A percentile compares a stretch with the other conserved stretches of the same genome.
These are phyloP conservation scores for Podila epicladia DNA, from an alignment of 192 early-diverging fungal species.

Conservation along the genomic window DNA sequence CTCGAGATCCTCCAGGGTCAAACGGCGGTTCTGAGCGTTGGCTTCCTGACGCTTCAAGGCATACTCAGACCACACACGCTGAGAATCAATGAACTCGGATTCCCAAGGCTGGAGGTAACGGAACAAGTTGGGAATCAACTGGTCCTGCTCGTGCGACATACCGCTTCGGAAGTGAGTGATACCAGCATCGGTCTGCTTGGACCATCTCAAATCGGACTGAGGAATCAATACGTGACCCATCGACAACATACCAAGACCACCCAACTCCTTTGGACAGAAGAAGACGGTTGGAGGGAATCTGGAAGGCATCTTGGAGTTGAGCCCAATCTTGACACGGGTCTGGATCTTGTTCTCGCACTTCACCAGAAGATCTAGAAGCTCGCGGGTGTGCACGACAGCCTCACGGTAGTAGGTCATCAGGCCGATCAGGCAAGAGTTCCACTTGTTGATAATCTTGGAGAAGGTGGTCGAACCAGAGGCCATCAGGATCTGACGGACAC, in stretches of 20 bases:
- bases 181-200: constrained; percentile 95
- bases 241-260: constrained; percentile 97
- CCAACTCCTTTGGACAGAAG: constrained; percentile 91
- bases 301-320: constrained; percentile 99
- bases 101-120: constrained; percentile 99
- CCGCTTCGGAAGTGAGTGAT: constrained; percentile 98
- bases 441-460: constrained; percentile 99
- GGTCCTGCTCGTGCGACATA: constrained; percentile 98
- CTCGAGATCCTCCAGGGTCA: constrained; percentile 99
- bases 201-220: constrained; percentile 96
- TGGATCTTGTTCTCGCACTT: constrained; percentile 99
- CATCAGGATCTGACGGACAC: constrained; percentile 98
- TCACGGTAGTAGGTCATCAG: constrained; percentile 99
- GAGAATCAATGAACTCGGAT: constrained; percentile 98
- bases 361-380: constrained; percentile 95
- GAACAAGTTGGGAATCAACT: constrained; percentile 97
- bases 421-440: constrained; percentile 89
- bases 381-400: constrained; percentile 96
- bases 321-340: constrained; percentile 98
- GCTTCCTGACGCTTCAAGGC: constrained; percentile 97
- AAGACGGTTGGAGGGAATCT: constrained; percentile 91
- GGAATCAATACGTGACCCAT: constrained; percentile 99
- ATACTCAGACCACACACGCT: constrained; percentile 99
- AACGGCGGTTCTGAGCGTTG: constrained; percentile 93
- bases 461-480: constrained; percentile 97